These are phyloP conservation scores for Panellus pusillus DNA, from an alignment of 768 basidiomycete genomes.

Conservation along the genomic window DNA sequence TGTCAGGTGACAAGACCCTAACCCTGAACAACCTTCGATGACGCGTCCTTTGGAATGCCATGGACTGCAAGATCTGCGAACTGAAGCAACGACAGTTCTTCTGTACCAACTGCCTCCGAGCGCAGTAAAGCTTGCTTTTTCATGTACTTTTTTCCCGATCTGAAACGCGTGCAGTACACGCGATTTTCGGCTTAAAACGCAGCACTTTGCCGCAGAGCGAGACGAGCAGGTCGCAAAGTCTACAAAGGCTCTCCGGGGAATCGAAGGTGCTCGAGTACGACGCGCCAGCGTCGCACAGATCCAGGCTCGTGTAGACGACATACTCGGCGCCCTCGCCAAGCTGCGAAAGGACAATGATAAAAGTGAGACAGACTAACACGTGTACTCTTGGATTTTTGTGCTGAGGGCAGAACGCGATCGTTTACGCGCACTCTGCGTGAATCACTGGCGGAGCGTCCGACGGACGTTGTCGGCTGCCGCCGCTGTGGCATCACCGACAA, in stretches of 20 bases:
- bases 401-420: conserved; percentile 59
- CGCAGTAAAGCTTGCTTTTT: conserved; percentile 48
- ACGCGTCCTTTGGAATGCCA: conserved; percentile 25
- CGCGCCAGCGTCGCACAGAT: conserved; percentile 47
- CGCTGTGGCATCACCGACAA: conserved; percentile 29
- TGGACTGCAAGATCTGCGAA: conserved; percentile 80
- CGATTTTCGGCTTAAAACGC: conserved; percentile 57
- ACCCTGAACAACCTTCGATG: no score
- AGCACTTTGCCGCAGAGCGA: conserved; percentile 57
- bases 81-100: conserved; percentile 71
- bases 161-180: conserved; percentile 28
- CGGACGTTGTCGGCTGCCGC: conserved; percentile 64
- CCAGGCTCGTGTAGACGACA: conserved; percentile 44
- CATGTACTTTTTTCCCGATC: conserved; percentile 42
- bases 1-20: no score
- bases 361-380: conserved; percentile 41
- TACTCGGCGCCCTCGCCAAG: conserved; percentile 45
- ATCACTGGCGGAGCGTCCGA: conserved; percentile 60
- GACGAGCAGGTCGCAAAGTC: conserved; percentile 61
- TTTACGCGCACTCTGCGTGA: conserved; percentile 60
- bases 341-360: conserved; percentile 62
- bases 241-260: conserved; percentile 43
- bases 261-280: conserved; percentile 43
- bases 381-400: neutral
- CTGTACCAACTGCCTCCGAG: conserved; percentile 64